Conservation (phyloP, 306 rosid genomes). For the Cicer cuneatum region DNA sequence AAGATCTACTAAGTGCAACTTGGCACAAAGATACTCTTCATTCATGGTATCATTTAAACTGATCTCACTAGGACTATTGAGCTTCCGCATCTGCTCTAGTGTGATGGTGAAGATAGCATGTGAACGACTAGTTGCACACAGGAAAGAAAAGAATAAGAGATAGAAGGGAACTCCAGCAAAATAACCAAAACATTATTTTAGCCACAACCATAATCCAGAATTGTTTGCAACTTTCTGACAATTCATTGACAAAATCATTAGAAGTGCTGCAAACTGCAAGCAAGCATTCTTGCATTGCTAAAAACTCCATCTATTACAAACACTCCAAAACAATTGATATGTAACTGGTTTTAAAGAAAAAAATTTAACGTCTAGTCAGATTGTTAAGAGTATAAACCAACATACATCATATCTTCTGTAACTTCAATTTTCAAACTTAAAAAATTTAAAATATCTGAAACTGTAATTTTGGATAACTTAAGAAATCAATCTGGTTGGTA, state of each 20-base stretch:
- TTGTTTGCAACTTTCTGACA: slow-evolving; percentile 15
- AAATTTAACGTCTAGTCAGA: slow-evolving; percentile 5
- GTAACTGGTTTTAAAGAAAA: slow-evolving; percentile 26
- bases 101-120: slow-evolving; percentile 99
- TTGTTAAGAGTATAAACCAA: background rate
- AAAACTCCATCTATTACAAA: slow-evolving; percentile 24
- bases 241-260: slow-evolving; percentile 12
- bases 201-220: background rate
- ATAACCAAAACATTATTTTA: slow-evolving; percentile 29
- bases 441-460: background rate
- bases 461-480: background rate
- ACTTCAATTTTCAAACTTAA: no score
- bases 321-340: slow-evolving; percentile 26
- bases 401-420: slow-evolving; percentile 17
- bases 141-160: slow-evolving; percentile 43
- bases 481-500: background rate
- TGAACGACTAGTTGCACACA: slow-evolving; percentile 72
- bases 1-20: slow-evolving; percentile 94
- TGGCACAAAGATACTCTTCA: slow-evolving; percentile 92
- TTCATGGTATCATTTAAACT: slow-evolving; percentile 62
- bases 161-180: slow-evolving; percentile 34
- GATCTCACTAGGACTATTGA: slow-evolving; percentile 55
- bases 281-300: slow-evolving; percentile 29
- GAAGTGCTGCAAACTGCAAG: slow-evolving; percentile 1
- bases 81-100: slow-evolving; percentile 92